Evolutionary conservation across 176 grass and related monocot genomes (phyloP).

Genomic region (Carex pumila): DNA sequence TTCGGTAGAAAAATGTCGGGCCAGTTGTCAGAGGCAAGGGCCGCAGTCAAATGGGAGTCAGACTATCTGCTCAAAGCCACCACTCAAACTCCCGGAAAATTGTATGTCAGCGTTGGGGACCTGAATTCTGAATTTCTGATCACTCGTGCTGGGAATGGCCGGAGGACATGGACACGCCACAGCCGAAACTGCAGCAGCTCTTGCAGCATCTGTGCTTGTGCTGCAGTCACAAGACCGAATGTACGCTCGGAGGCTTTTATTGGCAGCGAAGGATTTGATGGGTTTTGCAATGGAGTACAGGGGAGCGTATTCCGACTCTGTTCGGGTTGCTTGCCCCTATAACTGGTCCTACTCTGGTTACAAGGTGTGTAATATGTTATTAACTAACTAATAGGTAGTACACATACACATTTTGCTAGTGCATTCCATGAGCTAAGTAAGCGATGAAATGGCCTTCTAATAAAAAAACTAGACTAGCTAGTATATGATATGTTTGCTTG

Average conservation of each 20-base stretch:
- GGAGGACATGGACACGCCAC: conserved; percentile 82
- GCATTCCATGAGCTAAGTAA: background rate
- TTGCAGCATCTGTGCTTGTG: conserved; percentile 47
- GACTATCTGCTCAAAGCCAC: conserved; percentile 85
- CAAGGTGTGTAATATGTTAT: conserved; percentile 21
- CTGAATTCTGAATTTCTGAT: conserved; percentile 54
- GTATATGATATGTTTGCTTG: no score
- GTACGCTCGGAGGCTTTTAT: conserved; percentile 34
- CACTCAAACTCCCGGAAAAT: conserved; percentile 32
- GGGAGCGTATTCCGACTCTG: conserved; percentile 53
- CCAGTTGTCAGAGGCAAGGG: conserved; percentile 25
- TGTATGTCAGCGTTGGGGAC: conserved; percentile 84
- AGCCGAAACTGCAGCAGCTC: conserved; percentile 69
- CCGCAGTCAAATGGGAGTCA: conserved; percentile 56
- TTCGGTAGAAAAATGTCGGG: conserved; percentile 38
- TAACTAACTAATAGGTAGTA: background rate
- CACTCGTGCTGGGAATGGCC: conserved; percentile 80
- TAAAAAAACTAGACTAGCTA: no score
- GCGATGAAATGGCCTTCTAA: background rate
- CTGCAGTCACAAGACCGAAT: conserved; percentile 28
- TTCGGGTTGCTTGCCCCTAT: conserved; percentile 36
- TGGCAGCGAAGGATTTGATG: conserved; percentile 43
- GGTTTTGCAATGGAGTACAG: conserved; percentile 39
- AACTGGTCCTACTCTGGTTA: conserved; percentile 80
- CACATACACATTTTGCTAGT: background rate